Percentiles rank a stretch among this genome's conserved stretches.
Conservation (phyloP, 345 rosid species). For the Toxicodendron radicans region DNA sequence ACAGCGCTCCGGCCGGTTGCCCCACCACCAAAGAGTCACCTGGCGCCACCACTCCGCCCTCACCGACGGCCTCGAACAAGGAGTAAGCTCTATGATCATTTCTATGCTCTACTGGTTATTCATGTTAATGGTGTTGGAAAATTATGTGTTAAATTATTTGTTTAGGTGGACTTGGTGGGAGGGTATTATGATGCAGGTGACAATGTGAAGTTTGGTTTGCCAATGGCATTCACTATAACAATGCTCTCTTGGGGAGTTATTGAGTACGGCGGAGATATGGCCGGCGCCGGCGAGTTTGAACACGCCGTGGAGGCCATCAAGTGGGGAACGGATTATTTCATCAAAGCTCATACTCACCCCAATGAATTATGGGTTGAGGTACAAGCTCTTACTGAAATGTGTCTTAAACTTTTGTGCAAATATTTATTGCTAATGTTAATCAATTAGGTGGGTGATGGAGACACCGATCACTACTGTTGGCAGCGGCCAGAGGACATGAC, state of each 20-base stretch:
- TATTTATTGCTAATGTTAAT: too few relatives aligned
- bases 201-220: constrained; percentile 85
- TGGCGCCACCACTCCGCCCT: constrained; percentile 79
- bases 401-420: too few relatives aligned
- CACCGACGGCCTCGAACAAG: constrained; percentile 66
- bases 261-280: constrained; percentile 53
- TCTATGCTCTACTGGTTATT: too few relatives aligned
- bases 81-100: constrained; percentile 31
- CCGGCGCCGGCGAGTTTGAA: constrained; percentile 48
- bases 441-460: constrained; percentile 77
- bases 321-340: constrained; percentile 92
- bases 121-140: too few relatives aligned
- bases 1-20: constrained; percentile 63
- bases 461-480: constrained; percentile 93
- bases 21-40: constrained; percentile 53
- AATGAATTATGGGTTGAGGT: constrained; percentile 65
- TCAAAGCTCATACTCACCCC: constrained; percentile 69
- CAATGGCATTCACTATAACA: constrained; percentile 87
- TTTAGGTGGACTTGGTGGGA: constrained; percentile 84
- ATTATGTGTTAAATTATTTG: not conserved
- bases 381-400: not conserved
- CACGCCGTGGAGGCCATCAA: constrained; percentile 72
- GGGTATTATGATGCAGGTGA: constrained; percentile 98
- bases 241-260: constrained; percentile 88
- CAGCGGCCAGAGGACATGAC: constrained; percentile 99